A percentile compares a stretch with the other conserved stretches of the same genome.
These are phyloP conservation scores for Globisporangium middletonii DNA, from an alignment of 352 stramenopile species.

Conservation along the genomic window DNA sequence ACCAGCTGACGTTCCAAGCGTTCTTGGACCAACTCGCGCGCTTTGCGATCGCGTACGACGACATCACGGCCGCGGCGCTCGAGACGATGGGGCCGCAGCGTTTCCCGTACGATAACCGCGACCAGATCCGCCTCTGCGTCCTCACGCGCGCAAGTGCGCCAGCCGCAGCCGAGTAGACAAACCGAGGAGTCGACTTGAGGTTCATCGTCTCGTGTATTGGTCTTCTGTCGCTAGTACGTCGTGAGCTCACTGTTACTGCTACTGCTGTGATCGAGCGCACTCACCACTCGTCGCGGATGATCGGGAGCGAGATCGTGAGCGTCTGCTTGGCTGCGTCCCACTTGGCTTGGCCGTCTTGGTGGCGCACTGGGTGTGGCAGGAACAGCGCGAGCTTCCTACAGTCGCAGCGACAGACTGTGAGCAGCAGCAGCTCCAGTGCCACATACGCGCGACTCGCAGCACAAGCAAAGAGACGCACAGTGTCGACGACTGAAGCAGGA, in stretches of 20 bases:
- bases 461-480: conserved; percentile 26
- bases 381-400: conserved; percentile 60
- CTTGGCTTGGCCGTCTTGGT: conserved; percentile 66
- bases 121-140: conserved; percentile 61
- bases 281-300: conserved; percentile 74
- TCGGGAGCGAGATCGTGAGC: conserved; percentile 62
- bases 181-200: no score
- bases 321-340: conserved; percentile 51
- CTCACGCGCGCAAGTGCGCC: conserved; percentile 4
- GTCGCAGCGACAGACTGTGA: background rate
- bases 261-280: background rate
- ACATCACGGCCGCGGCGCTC: conserved; percentile 48
- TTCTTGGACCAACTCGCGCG: conserved; percentile 57
- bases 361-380: conserved; percentile 63
- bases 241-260: background rate
- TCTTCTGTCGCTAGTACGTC: no score
- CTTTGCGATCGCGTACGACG: conserved; percentile 51
- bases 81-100: conserved; percentile 32
- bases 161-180: no score
- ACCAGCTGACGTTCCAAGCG: conserved; percentile 64
- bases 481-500: conserved; percentile 55
- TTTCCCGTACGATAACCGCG: conserved; percentile 57
- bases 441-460: no score
- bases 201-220: background rate
- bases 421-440: no score